Conservation (phyloP, 2,329 filamentous ascomycete species). For the Aspergillus sp. region DNA sequence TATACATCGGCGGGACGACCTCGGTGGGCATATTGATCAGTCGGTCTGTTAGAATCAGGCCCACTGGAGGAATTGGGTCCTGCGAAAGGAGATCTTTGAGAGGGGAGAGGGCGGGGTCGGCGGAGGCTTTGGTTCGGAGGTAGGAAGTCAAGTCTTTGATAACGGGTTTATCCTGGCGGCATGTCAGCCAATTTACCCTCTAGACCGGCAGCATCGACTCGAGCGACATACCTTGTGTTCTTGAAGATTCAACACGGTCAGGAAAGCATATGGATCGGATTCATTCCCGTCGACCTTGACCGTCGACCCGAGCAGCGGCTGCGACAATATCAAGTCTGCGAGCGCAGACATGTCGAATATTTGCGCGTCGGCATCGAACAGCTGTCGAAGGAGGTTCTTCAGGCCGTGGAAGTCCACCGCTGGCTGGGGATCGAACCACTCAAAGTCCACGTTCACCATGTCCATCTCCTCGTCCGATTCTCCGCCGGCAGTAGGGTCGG, state of each 20-base stretch:
- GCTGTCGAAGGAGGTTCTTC: slow-evolving; percentile 79
- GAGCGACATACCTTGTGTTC: slow-evolving; percentile 51
- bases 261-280: slow-evolving; percentile 82
- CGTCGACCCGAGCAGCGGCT: slow-evolving; percentile 81
- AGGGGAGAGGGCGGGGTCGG: slow-evolving; percentile 47
- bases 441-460: slow-evolving; percentile 90
- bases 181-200: too few relatives aligned
- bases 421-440: slow-evolving; percentile 93
- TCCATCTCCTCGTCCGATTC: slow-evolving; percentile 65
- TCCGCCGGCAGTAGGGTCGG: slow-evolving; percentile 28
- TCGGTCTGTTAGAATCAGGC: slow-evolving; percentile 81
- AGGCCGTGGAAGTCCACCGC: slow-evolving; percentile 90
- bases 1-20: slow-evolving; percentile 86
- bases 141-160: slow-evolving; percentile 65
- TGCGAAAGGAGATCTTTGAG: slow-evolving; percentile 51
- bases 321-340: slow-evolving; percentile 75
- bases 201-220: slow-evolving; percentile 1
- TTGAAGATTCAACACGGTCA: slow-evolving; percentile 75
- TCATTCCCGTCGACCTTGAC: slow-evolving; percentile 96
- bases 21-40: slow-evolving; percentile 96
- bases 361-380: slow-evolving; percentile 79
- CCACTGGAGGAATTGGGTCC: slow-evolving; percentile 53
- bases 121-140: slow-evolving; percentile 47
- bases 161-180: slow-evolving; percentile 56
- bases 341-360: slow-evolving; percentile 82